phyloP scores from a whole-genome alignment of 2,329 filamentous ascomycete species.

The Pyrenophora teres region DNA sequence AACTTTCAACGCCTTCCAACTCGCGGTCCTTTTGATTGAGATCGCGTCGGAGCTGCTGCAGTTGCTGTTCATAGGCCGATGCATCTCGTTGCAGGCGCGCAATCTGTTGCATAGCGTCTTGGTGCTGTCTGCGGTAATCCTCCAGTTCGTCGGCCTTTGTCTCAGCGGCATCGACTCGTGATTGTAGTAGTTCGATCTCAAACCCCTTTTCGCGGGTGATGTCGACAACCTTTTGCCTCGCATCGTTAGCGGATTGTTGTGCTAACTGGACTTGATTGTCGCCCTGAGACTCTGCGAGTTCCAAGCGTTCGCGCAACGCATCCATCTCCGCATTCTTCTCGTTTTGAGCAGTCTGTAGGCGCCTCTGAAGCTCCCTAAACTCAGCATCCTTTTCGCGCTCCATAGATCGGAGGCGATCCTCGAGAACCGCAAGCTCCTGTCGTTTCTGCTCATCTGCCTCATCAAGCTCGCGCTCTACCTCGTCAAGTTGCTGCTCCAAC shows the following conservation, averaged over 20 bases:
- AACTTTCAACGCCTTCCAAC: slow-evolving; percentile 30
- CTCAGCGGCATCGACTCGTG: slow-evolving; percentile 43
- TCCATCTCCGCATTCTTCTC: slow-evolving; percentile 50
- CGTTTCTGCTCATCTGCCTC: slow-evolving; percentile 35
- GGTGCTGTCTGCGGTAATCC: slow-evolving; percentile 41
- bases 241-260: slow-evolving; percentile 48
- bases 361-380: slow-evolving; percentile 43
- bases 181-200: slow-evolving; percentile 45
- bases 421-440: slow-evolving; percentile 33
- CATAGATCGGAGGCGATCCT: slow-evolving; percentile 38
- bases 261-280: slow-evolving; percentile 49
- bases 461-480: slow-evolving; percentile 37
- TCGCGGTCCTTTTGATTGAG: slow-evolving; percentile 40
- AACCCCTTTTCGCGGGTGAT: slow-evolving; percentile 46
- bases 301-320: slow-evolving; percentile 47
- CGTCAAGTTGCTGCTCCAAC: slow-evolving; percentile 48
- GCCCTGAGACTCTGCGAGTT: slow-evolving; percentile 48
- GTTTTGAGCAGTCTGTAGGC: slow-evolving; percentile 35
- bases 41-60: slow-evolving; percentile 38
- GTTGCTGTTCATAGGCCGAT: slow-evolving; percentile 37
- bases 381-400: slow-evolving; percentile 47
- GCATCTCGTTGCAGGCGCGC: slow-evolving; percentile 38
- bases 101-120: slow-evolving; percentile 42
- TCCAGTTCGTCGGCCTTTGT: slow-evolving; percentile 44
- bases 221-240: slow-evolving; percentile 45